Percentiles rank a stretch among this genome's conserved stretches.
These are phyloP conservation scores for Seiridium unicorne DNA, from an alignment of 2,329 filamentous ascomycete species.

Conservation along the genomic window DNA sequence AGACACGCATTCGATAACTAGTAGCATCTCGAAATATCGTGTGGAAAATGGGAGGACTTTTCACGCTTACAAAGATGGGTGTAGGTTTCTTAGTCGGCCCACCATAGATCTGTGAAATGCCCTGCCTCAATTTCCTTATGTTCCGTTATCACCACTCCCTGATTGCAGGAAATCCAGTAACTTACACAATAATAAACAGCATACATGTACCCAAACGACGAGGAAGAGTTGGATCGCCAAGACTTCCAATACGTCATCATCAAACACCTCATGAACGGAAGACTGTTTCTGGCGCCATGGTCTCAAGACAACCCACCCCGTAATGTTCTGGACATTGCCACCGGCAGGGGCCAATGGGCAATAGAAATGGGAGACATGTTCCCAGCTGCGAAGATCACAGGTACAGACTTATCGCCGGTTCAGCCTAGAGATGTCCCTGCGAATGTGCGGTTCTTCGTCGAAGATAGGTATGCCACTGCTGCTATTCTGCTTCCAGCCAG, in stretches of 20 bases:
- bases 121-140: background rate
- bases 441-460: slow-evolving; percentile 73
- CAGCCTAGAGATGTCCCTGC: slow-evolving; percentile 65
- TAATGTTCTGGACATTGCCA: slow-evolving; percentile 39
- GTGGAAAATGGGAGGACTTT: slow-evolving; percentile 39
- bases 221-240: slow-evolving; percentile 38
- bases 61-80: slow-evolving; percentile 45
- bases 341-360: slow-evolving; percentile 54
- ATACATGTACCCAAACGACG: slow-evolving; percentile 46
- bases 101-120: background rate
- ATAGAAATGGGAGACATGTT: slow-evolving; percentile 66
- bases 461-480: slow-evolving; percentile 50
- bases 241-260: slow-evolving; percentile 37
- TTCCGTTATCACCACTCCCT: background rate
- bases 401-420: slow-evolving; percentile 67
- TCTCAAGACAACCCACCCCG: slow-evolving; percentile 31
- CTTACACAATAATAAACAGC: slow-evolving; percentile 26
- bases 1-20: slow-evolving; percentile 21
- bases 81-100: slow-evolving; percentile 28
- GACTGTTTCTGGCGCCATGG: slow-evolving; percentile 42
- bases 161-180: background rate
- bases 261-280: slow-evolving; percentile 27
- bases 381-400: slow-evolving; percentile 56
- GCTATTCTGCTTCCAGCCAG: background rate
- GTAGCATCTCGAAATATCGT: slow-evolving; percentile 20